These are phyloP conservation scores for Kingdonia uniflora DNA, from an alignment of 164 flowering plant genomes.

Conservation along the genomic window DNA sequence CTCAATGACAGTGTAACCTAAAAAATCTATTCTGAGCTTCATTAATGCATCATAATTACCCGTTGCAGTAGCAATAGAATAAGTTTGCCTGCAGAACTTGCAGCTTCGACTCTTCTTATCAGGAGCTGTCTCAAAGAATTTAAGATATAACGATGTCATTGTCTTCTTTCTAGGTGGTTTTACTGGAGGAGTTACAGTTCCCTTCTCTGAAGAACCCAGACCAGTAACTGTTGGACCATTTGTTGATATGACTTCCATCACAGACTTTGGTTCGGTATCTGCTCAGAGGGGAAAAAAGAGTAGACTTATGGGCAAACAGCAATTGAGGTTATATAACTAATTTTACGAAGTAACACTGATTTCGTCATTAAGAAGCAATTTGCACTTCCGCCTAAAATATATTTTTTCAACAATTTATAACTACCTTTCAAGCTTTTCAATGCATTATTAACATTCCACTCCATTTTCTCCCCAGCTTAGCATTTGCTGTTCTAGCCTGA, in stretches of 20 bases:
- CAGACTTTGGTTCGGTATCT: slow-evolving; percentile 69
- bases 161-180: slow-evolving; percentile 79
- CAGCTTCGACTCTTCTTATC: slow-evolving; percentile 90
- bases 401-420: too few relatives aligned
- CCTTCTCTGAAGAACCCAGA: slow-evolving; percentile 64
- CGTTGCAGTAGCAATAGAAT: slow-evolving; percentile 95
- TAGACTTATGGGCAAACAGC: too few relatives aligned
- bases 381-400: too few relatives aligned
- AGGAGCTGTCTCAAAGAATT: slow-evolving; percentile 77
- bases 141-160: slow-evolving; percentile 90
- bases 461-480: slow-evolving; percentile 33
- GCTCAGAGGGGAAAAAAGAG: slow-evolving; percentile 9
- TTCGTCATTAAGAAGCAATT: too few relatives aligned
- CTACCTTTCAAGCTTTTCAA: slow-evolving; percentile 55
- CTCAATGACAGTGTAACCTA: too few relatives aligned
- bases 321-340: too few relatives aligned
- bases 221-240: slow-evolving; percentile 51
- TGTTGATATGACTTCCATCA: slow-evolving; percentile 59
- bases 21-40: too few relatives aligned
- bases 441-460: slow-evolving; percentile 56
- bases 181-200: slow-evolving; percentile 24
- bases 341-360: too few relatives aligned
- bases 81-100: slow-evolving; percentile 91
- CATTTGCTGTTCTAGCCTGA: slow-evolving; percentile 25
- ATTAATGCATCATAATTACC: slow-evolving; percentile 31